Base-by-base conservation (phyloP, 192 early-diverging fungal species). In the Coemansia sp. region DNA sequence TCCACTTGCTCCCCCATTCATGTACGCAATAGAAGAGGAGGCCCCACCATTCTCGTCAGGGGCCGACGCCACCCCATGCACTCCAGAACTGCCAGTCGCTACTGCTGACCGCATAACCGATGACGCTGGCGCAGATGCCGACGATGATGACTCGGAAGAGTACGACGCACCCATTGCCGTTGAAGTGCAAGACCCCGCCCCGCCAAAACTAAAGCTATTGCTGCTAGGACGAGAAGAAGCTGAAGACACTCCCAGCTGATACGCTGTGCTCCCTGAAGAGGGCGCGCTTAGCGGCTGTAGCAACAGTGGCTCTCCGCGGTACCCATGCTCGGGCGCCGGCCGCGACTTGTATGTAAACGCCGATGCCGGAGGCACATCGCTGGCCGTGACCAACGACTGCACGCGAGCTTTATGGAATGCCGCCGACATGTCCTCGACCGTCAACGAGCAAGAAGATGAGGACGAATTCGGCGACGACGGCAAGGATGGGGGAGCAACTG, bases 361-460 rank as follows among this genome's bases (percentile, higher is more conserved):
- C 24, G 54, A 44, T 17, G 41, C 22, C n/a, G 65, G 19, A 17
- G 75, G 62, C 50, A 59, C 42, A 46, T 62, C 57, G 27, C 34
- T 34, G 29, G 58, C 48, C 43, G 63, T 40, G 27, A 72, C 46
- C 19, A 78, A 59, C 34, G 76, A 72, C 67, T 79, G 76, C 59
- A 79, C 76, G 59, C 70, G 76, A 63, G 76, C 60, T 56, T 70
- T 65, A 68, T 71, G 54, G 60, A 71, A 52, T 10, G 68, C 63
- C 27, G 60, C 68, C 52, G 74, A 70, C 18, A 70, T 60, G 17
- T 64, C 68, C 0, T 76, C 74, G 19, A 70, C 64, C 2, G 66
- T 62, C 21, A 26, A 29, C 2, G 53, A 43, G 32, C 14, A 43
- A 52, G 19, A 24, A 27, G 52, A 34, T 17, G 52, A 32, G 32